A percentile compares a stretch with the other conserved stretches of the same genome.
phyloP scores from a whole-genome alignment of 169 alveolate species.

The Cyclospora cayetanensis region DNA sequence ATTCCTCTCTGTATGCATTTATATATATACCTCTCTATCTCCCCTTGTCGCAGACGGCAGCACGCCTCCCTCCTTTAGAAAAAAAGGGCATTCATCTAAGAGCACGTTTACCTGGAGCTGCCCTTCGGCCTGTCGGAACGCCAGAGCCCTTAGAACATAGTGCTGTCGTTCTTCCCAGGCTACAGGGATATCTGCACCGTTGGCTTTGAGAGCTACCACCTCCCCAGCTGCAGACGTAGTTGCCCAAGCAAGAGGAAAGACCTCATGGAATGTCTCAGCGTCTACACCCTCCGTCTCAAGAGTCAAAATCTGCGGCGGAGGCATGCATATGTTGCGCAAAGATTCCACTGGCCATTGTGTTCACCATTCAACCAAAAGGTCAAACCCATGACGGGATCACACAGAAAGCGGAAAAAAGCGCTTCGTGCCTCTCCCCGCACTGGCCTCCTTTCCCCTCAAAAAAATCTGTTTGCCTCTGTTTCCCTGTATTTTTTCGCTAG shows the following conservation, averaged over 20 bases:
- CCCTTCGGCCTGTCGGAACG: conserved; percentile 61
- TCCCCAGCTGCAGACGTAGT: conserved; percentile 72
- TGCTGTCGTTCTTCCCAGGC: conserved; percentile 56
- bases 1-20: too few species aligned
- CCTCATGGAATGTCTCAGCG: conserved; percentile 50
- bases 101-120: conserved; percentile 69
- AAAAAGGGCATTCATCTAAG: too few species aligned
- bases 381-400: background rate
- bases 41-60: too few species aligned
- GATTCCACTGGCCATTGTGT: background rate
- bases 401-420: background rate
- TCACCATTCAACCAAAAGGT: background rate
- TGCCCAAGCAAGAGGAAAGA: conserved; percentile 64
- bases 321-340: background rate
- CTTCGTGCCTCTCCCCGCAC: too few species aligned
- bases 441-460: too few species aligned
- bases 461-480: too few species aligned
- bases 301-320: background rate
- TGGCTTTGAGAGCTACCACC: conserved; percentile 68
- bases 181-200: conserved; percentile 72
- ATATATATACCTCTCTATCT: too few species aligned
- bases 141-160: conserved; percentile 60
- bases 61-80: too few species aligned
- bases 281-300: conserved; percentile 71
- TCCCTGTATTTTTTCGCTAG: too few species aligned